Evolutionary conservation across 805 yeast species (phyloP), one percentile per base, ranked within the genome.

Genomic region (Saccharomycopsis capsularis): DNA sequence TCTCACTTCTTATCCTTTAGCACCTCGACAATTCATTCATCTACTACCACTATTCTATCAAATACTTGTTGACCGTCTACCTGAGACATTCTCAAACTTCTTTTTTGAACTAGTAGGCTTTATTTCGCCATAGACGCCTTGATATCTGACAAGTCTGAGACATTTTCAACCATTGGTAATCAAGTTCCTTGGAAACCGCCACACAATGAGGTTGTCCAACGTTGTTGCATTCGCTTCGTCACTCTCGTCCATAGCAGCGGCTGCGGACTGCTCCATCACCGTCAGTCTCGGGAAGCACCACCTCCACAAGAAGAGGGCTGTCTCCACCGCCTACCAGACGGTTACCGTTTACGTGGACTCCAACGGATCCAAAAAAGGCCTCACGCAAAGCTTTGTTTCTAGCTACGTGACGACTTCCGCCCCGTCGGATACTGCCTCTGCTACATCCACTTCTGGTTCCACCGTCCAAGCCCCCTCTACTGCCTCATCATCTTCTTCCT

Each of bases 281-380:
- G 21, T 21, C 27, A 16, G 27, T 22, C 3, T 45, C 15, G 76
- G 68, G 56, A 62, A 65, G 54, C 78, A 74, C 60, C 13, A 9
- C 11, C 32, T 9, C 32, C 32, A 13, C 32, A 7, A 29, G 7
- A 73, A 71, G 66, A 70, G 78, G 64, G 78, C 75, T 22, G 68
- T 73, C 47, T 78, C 75, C 37, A 68, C 72, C 51, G 75, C 73
- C 59, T 73, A 72, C 55, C 74, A 71, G 30, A 52, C 55, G 4
- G 50, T 50, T 11, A 48, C 52, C 1, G 67, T 68, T 27, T 60
- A 66, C 45, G 73, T 69, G 47, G 66, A 66, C 40, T 66, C 57
- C 45, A 56, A 6, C 21, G 36, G 42, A 9, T 21, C 30, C 4
- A 11, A 39, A 39, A 44, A 64, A 64, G 42, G 66, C 57, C 44